Percentiles rank a stretch among this genome's conserved stretches.
phyloP scores from a whole-genome alignment of 164 flowering plant genomes.

The Nelumbo lutea region DNA sequence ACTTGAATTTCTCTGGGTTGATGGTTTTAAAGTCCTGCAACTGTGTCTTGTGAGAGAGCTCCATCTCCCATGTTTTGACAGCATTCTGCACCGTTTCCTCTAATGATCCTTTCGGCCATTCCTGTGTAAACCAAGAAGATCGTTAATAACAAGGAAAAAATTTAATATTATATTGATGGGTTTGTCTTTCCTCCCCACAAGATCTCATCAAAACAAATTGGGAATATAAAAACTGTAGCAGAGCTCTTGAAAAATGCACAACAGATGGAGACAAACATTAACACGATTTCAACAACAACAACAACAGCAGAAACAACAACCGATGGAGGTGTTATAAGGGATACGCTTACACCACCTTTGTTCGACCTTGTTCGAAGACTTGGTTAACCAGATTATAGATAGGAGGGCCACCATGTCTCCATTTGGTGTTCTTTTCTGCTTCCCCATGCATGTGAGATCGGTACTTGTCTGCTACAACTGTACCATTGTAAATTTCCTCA shows the following conservation, averaged over 20 bases:
- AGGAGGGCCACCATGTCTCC: slow-evolving; percentile 89
- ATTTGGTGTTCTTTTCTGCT: slow-evolving; percentile 29
- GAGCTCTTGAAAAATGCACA: background rate
- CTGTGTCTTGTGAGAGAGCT: slow-evolving; percentile 73
- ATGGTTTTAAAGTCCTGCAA: slow-evolving; percentile 70
- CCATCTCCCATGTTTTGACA: slow-evolving; percentile 94
- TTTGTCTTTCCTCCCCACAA: too few species aligned
- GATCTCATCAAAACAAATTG: background rate
- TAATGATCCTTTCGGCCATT: slow-evolving; percentile 51
- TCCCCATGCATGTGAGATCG: slow-evolving; percentile 53
- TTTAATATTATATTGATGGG: background rate
- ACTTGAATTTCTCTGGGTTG: slow-evolving; percentile 77
- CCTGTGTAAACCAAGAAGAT: slow-evolving; percentile 9
- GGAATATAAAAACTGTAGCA: background rate
- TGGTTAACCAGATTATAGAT: slow-evolving; percentile 49
- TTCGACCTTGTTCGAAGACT: slow-evolving; percentile 74
- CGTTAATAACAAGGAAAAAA: background rate
- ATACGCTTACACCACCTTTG: slow-evolving; percentile 34
- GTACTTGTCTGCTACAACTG: slow-evolving; percentile 44
- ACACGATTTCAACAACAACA: background rate
- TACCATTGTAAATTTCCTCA: slow-evolving; percentile 3
- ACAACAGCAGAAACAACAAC: background rate
- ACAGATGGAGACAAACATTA: background rate
- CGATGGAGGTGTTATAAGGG: too few species aligned
- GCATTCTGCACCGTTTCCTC: slow-evolving; percentile 84